Conservation (phyloP, 2,329 filamentous ascomycete genomes). For the Colletotrichum somersetense region DNA sequence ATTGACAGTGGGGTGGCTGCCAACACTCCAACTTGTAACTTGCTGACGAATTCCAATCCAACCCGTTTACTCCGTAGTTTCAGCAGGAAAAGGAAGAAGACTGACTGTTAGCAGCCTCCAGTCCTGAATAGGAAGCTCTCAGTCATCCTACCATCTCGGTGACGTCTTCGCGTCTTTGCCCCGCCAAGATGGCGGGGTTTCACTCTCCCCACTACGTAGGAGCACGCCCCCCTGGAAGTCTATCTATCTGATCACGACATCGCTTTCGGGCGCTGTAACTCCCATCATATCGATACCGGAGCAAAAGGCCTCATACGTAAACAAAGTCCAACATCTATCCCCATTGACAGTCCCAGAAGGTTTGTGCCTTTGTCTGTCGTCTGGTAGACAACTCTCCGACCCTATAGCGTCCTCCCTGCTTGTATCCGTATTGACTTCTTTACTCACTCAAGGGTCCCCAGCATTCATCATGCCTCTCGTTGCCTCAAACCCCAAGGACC, state of each 20-base stretch:
- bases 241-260: constrained; percentile 39
- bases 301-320: constrained; percentile 16
- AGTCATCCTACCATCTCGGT: constrained; percentile 21
- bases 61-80: neutral
- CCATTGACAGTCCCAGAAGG: neutral
- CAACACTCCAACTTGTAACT: neutral
- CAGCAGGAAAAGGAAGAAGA: neutral
- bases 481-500: constrained; percentile 64
- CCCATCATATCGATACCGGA: constrained; percentile 1
- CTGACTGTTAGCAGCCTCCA: neutral
- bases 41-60: neutral
- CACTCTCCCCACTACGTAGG: constrained; percentile 12
- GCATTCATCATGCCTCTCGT: constrained; percentile 60
- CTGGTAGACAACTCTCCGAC: neutral
- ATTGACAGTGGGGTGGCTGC: neutral
- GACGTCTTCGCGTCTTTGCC: constrained; percentile 35
- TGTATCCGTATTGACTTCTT: constrained; percentile 3
- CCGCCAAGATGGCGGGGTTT: constrained; percentile 38
- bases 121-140: constrained; percentile 16
- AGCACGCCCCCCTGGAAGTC: constrained; percentile 14
- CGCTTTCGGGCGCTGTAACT: constrained; percentile 7
- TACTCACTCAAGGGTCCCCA: constrained; percentile 27
- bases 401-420: neutral
- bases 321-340: neutral
- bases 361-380: constrained; percentile 1